Evolutionary conservation across 257 asterid genomes (phyloP), one percentile per base, ranked within the genome.

Genomic region (Scutellaria galericulata): DNA sequence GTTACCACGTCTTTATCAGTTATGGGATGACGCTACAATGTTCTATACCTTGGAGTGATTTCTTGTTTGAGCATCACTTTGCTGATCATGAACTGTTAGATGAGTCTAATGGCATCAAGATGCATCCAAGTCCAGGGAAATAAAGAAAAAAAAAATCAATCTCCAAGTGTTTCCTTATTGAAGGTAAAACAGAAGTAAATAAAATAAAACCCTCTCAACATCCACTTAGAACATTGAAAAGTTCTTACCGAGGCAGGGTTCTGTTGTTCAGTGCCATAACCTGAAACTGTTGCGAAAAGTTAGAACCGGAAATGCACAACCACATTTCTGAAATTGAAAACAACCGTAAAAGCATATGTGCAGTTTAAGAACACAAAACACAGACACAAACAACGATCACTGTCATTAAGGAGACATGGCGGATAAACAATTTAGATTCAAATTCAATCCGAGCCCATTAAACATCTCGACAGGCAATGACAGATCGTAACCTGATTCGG

Each of bases 191-290:
- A 40, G 31, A 68, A 60, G 10, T 48, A 39, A 8, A 40, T 18
- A 41, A 20, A 50, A 66, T 27, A 39, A 78, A 54, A 11, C n/a
- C 14, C 62, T 64, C 73, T 50, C 73, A 24, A 59, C 27, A 22
- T 37, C 42, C 22, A n/a, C 50, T 57, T 3, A 13, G 55, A 72
- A 45, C 57, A 64, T 41, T 24, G 53, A 15, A 39, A 74, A 74
- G 83, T 74, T 44, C 98, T 88, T 87, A 94, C 98, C 40, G 96
- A 56, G 59, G 78, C 81, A 24, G 95, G 55, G 79, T 58, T 83
- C 65, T 77, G 86, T 52, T 83, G 87, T 71, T 84, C 87, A 68
- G 84, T 66, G 62, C 74, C 84, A 66, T 76, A 87, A 64, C 96
- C 99, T 94, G 93, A 78, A 83, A 80, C 71, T 52, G 40, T 50